A percentile compares a stretch with the other conserved stretches of the same genome.
phyloP scores from a whole-genome alignment of 306 rosid species.

The Delonix regia region DNA sequence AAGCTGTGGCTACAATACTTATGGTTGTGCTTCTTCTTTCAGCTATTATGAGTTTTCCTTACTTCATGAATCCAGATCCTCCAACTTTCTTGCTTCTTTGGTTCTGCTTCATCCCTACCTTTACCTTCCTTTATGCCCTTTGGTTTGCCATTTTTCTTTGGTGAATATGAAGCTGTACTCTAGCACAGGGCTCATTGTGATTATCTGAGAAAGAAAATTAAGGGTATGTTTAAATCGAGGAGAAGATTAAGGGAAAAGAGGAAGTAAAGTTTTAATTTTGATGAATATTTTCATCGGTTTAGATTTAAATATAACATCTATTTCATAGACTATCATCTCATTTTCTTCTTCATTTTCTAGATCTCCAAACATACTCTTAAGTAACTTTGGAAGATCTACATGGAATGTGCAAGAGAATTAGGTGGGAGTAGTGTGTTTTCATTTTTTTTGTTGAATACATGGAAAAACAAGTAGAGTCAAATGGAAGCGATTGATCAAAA shows the following conservation, averaged over 20 bases:
- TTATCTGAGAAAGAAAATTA: neutral
- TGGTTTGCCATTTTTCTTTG: conserved; percentile 37
- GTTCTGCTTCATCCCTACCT: conserved; percentile 36
- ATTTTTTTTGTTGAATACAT: neutral
- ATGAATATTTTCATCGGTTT: neutral
- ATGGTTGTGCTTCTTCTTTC: conserved; percentile 37
- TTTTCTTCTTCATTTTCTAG: neutral
- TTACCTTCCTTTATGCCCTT: conserved; percentile 33
- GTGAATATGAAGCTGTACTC: conserved; percentile 34
- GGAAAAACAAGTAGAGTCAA: neutral
- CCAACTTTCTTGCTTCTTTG: neutral
- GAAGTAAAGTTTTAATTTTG: neutral
- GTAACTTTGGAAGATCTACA: neutral
- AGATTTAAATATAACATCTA: neutral
- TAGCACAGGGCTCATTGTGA: neutral
- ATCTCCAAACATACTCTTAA: neutral
- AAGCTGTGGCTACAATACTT: conserved; percentile 28
- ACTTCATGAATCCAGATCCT: neutral
- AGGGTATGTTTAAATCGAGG: neutral
- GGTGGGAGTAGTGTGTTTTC: neutral
- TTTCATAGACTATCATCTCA: no score
- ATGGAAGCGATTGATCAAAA: neutral
- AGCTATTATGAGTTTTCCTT: conserved; percentile 34
- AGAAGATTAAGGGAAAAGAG: neutral
- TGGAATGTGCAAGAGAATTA: neutral